Evolutionary conservation across 257 asterid genomes (phyloP).

Genomic region (Jacaranda mimosifolia): DNA sequence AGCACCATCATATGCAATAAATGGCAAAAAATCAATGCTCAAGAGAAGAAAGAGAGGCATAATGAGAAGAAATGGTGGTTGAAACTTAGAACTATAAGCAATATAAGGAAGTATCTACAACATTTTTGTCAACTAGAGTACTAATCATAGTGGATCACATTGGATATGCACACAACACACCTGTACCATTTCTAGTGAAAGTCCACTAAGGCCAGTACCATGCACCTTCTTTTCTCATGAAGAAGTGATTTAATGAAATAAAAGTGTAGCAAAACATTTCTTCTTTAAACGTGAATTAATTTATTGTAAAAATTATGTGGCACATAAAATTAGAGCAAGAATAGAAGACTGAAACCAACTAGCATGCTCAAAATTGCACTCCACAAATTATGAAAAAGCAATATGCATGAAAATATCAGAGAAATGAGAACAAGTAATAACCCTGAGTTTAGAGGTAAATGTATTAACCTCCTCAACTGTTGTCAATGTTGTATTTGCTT

Average conservation of each 20-base stretch:
- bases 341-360: slow-evolving; percentile 6
- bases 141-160: slow-evolving; percentile 24
- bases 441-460: background rate
- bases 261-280: slow-evolving; percentile 43
- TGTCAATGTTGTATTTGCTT: background rate
- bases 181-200: slow-evolving; percentile 40
- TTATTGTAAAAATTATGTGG: background rate
- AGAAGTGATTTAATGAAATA: slow-evolving; percentile 48
- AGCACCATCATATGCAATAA: slow-evolving; percentile 26
- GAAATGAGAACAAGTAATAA: background rate
- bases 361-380: slow-evolving; percentile 4
- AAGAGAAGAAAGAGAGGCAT: slow-evolving; percentile 6
- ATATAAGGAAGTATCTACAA: slow-evolving; percentile 27
- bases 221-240: slow-evolving; percentile 48
- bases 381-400: background rate
- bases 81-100: slow-evolving; percentile 31
- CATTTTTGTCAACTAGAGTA: slow-evolving; percentile 23
- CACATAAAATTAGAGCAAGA: background rate
- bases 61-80: slow-evolving; percentile 20
- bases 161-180: slow-evolving; percentile 41
- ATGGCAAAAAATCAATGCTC: slow-evolving; percentile 10
- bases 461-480: background rate
- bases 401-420: background rate
- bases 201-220: slow-evolving; percentile 47
- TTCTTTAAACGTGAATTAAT: slow-evolving; percentile 17